A percentile compares a stretch with the other conserved stretches of the same genome.
These are phyloP conservation scores for Pythium biforme DNA, from an alignment of 352 stramenopile genomes.

Conservation along the genomic window DNA sequence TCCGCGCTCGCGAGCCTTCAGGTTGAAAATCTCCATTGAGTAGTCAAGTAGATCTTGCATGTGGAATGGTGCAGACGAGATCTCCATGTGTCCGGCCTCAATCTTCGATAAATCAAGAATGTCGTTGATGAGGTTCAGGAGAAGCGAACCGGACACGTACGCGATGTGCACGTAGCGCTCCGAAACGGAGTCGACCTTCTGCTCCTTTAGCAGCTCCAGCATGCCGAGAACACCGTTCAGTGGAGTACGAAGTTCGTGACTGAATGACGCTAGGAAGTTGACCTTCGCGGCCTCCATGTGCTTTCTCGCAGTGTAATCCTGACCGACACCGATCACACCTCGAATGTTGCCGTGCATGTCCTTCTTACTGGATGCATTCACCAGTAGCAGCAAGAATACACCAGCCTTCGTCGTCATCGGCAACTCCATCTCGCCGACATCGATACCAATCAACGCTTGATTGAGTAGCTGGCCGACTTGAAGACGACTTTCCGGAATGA, in stretches of 20 bases:
- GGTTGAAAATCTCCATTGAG: conserved; percentile 89
- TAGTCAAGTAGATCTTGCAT: conserved; percentile 84
- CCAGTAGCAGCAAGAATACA: conserved; percentile 62
- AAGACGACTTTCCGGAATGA: conserved; percentile 65
- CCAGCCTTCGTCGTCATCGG: conserved; percentile 80
- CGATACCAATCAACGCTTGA: conserved; percentile 78
- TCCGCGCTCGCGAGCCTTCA: conserved; percentile 79
- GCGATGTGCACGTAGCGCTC: conserved; percentile 85
- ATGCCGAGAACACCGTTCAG: conserved; percentile 84
- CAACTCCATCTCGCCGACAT: conserved; percentile 86
- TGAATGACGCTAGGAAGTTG: conserved; percentile 85
- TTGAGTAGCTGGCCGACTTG: conserved; percentile 73
- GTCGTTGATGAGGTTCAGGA: conserved; percentile 92
- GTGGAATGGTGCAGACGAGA: conserved; percentile 82
- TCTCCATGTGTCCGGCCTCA: conserved; percentile 89
- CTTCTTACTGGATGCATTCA: conserved; percentile 87
- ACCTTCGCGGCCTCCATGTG: conserved; percentile 86
- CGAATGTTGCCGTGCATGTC: conserved; percentile 91
- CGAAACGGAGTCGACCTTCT: conserved; percentile 59
- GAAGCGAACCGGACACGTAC: conserved; percentile 76
- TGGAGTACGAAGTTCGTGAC: conserved; percentile 78
- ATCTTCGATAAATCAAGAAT: conserved; percentile 93
- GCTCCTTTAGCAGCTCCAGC: conserved; percentile 77
- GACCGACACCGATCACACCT: conserved; percentile 90
- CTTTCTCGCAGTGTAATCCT: conserved; percentile 91